Conservation (phyloP, 2,329 filamentous ascomycete species). For the Colletotrichum phormii region DNA sequence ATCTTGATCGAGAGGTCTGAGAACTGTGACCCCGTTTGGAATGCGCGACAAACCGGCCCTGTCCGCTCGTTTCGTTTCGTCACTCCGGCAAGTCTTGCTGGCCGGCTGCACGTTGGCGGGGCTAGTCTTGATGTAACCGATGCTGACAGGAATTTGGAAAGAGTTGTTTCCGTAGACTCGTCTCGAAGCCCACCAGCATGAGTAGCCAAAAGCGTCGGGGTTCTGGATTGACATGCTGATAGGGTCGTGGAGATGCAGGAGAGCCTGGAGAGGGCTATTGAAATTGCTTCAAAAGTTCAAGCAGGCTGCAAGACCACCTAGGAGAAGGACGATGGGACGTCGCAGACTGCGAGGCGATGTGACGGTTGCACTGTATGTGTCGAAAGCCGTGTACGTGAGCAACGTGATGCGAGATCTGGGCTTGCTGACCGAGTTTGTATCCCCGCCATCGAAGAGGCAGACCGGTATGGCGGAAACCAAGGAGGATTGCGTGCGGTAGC, state of each 20-base stretch:
- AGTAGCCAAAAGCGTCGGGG: background rate
- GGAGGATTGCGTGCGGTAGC: slow-evolving; percentile 8
- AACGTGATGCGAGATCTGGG: background rate
- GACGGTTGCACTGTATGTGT: slow-evolving; percentile 30
- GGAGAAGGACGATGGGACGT: slow-evolving; percentile 17
- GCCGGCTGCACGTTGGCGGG: slow-evolving; percentile 20
- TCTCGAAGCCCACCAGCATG: background rate
- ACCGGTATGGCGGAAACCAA: slow-evolving; percentile 7
- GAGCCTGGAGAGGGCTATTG: background rate
- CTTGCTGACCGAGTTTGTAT: background rate
- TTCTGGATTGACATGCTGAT: background rate
- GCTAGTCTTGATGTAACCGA: background rate
- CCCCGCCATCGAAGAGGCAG: background rate
- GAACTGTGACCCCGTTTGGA: slow-evolving; percentile 19
- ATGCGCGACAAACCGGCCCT: slow-evolving; percentile 20
- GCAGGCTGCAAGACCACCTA: slow-evolving; percentile 1
- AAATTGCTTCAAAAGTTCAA: background rate
- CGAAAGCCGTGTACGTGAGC: background rate
- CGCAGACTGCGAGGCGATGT: slow-evolving; percentile 18
- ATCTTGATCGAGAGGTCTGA: slow-evolving; percentile 30
- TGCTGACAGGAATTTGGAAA: slow-evolving; percentile 7
- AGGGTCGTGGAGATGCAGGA: background rate
- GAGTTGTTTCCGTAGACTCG: background rate
- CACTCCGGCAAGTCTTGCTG: slow-evolving; percentile 12
- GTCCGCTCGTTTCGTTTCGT: slow-evolving; percentile 36